Evolutionary conservation across 805 yeast species (phyloP).

Genomic region (Wickerhamiella lipophila): DNA sequence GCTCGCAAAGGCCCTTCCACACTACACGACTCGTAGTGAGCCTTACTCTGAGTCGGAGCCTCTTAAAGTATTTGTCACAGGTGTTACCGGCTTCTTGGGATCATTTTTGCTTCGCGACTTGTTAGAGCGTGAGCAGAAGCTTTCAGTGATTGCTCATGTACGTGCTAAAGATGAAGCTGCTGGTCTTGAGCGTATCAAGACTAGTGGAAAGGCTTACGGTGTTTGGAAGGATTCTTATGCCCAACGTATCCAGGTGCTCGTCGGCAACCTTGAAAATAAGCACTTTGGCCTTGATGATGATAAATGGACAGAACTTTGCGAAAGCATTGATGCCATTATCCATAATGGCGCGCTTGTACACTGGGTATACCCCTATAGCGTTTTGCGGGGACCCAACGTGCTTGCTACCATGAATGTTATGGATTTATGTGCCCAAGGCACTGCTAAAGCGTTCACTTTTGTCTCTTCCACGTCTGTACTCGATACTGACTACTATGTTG

Average conservation of each 20-base stretch:
- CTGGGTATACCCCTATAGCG: slow-evolving; percentile 93
- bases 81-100: slow-evolving; percentile 94
- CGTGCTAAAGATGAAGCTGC: slow-evolving; percentile 59
- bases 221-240: slow-evolving; percentile 56
- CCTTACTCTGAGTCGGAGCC: slow-evolving; percentile 29
- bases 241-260: slow-evolving; percentile 49
- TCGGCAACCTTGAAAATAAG: slow-evolving; percentile 68
- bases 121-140: slow-evolving; percentile 40
- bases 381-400: slow-evolving; percentile 86
- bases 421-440: slow-evolving; percentile 63
- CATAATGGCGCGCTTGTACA: slow-evolving; percentile 98
- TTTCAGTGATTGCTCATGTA: slow-evolving; percentile 75
- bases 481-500: slow-evolving; percentile 70
- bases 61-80: slow-evolving; percentile 72
- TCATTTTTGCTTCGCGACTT: slow-evolving; percentile 74
- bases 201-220: slow-evolving; percentile 73
- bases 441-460: slow-evolving; percentile 74
- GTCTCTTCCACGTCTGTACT: slow-evolving; percentile 92
- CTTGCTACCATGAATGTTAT: slow-evolving; percentile 74
- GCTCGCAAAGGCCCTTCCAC: slow-evolving; percentile 33
- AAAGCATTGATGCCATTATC: slow-evolving; percentile 63
- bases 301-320: slow-evolving; percentile 47
- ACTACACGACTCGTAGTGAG: slow-evolving; percentile 36
- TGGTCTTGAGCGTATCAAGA: slow-evolving; percentile 64
- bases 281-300: slow-evolving; percentile 53